phyloP scores from a whole-genome alignment of 1,284 basidiomycete genomes.

The Fistulina hepatica region DNA sequence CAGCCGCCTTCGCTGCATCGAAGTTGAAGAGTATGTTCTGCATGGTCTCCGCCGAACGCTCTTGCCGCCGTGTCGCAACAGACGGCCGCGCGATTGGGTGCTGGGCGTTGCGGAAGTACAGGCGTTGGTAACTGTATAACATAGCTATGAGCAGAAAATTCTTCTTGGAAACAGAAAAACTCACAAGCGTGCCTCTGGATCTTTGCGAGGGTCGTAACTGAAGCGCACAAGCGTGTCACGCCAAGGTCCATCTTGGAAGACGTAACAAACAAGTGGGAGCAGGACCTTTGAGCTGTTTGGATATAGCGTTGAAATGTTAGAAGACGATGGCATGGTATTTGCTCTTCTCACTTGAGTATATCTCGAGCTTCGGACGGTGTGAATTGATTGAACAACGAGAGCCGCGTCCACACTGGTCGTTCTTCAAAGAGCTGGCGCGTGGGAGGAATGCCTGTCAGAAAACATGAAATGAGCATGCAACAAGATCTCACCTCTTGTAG shows the following conservation, averaged over 20 bases:
- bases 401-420: slow-evolving; percentile 84
- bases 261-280: slow-evolving; percentile 67
- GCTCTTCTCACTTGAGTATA: slow-evolving; percentile 50
- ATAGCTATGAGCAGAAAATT: slow-evolving; percentile 3
- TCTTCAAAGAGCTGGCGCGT: slow-evolving; percentile 46
- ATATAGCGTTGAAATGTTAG: background rate
- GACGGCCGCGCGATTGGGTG: slow-evolving; percentile 67
- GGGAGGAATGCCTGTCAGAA: slow-evolving; percentile 3
- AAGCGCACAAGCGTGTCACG: slow-evolving; percentile 81
- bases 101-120: slow-evolving; percentile 77
- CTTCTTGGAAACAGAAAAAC: slow-evolving; percentile 10
- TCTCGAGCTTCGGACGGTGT: slow-evolving; percentile 54
- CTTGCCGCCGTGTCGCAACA: slow-evolving; percentile 55
- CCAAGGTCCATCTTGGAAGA: slow-evolving; percentile 91
- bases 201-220: slow-evolving; percentile 80
- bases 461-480: background rate
- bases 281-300: slow-evolving; percentile 55
- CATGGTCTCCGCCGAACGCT: slow-evolving; percentile 32
- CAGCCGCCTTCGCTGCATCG: slow-evolving; percentile 25
- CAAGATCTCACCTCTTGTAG: slow-evolving; percentile 42
- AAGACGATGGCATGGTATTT: slow-evolving; percentile 2
- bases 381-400: slow-evolving; percentile 78
- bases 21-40: slow-evolving; percentile 28
- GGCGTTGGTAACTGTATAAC: slow-evolving; percentile 58
- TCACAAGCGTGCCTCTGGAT: slow-evolving; percentile 66